Conservation (phyloP, 768 basidiomycete species). For the Boletellus sp. region DNA sequence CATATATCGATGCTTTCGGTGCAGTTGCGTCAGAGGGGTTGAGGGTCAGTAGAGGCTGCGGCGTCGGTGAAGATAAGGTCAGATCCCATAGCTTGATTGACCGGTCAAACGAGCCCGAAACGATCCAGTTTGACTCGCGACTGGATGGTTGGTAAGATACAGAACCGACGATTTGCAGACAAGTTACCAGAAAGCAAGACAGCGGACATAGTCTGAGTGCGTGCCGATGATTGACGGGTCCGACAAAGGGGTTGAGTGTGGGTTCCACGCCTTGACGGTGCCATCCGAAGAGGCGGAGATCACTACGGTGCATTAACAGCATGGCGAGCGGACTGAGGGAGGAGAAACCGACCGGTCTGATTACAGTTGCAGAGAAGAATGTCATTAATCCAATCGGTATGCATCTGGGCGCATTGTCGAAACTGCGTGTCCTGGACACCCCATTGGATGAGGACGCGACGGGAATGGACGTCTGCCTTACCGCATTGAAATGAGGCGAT, state of each 20-base stretch:
- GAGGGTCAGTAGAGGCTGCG: slow-evolving; percentile 59
- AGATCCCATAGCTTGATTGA: slow-evolving; percentile 96
- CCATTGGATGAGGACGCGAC: slow-evolving; percentile 6
- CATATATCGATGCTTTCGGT: slow-evolving; percentile 73
- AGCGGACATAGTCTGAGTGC: slow-evolving; percentile 85
- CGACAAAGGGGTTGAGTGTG: slow-evolving; percentile 57
- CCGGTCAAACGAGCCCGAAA: slow-evolving; percentile 92
- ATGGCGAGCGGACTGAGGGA: neutral
- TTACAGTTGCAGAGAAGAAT: slow-evolving; percentile 87
- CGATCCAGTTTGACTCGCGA: slow-evolving; percentile 81
- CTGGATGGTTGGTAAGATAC: slow-evolving; percentile 35
- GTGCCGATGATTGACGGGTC: slow-evolving; percentile 69
- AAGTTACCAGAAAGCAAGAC: slow-evolving; percentile 63
- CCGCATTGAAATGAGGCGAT: slow-evolving; percentile 45
- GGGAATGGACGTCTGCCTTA: slow-evolving; percentile 30
- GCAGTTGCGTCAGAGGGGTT: slow-evolving; percentile 62
- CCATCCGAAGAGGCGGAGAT: slow-evolving; percentile 96
- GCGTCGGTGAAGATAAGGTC: slow-evolving; percentile 36
- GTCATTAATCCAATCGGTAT: slow-evolving; percentile 97
- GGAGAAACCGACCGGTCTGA: slow-evolving; percentile 62
- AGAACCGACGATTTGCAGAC: slow-evolving; percentile 1
- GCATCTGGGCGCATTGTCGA: slow-evolving; percentile 83
- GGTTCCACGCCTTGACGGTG: slow-evolving; percentile 90
- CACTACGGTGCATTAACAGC: slow-evolving; percentile 41
- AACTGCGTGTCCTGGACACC: slow-evolving; percentile 55